A percentile compares a stretch with the other conserved stretches of the same genome.
Conservation (phyloP, 176 grass and related monocot species). For the Phoenix dactylifera region DNA sequence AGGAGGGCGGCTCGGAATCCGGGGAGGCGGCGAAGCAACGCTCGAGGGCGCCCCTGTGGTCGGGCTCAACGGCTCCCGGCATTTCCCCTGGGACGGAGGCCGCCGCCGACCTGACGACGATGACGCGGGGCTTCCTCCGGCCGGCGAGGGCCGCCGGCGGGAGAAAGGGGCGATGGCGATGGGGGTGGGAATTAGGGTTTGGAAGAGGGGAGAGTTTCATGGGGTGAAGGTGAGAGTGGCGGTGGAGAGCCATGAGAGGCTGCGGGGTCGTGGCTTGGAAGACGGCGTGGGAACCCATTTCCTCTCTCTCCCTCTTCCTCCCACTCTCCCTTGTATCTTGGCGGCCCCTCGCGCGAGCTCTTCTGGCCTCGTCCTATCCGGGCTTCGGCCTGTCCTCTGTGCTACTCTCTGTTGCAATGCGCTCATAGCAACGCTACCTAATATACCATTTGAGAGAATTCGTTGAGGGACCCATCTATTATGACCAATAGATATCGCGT, state of each 20-base stretch:
- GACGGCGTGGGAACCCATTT: too few species aligned
- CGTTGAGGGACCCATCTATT: too few species aligned
- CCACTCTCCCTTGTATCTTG: too few species aligned
- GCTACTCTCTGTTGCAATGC: too few species aligned
- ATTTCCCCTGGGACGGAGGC: slow-evolving; percentile 20
- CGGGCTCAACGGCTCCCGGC: slow-evolving; percentile 21
- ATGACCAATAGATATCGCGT: too few species aligned
- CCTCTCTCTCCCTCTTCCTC: too few species aligned
- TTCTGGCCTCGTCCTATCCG: too few species aligned
- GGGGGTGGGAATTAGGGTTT: slow-evolving; percentile 35
- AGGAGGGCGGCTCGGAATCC: slow-evolving; percentile 29
- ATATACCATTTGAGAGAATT: too few species aligned
- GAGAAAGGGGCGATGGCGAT: slow-evolving; percentile 27
- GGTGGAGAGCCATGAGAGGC: slow-evolving; percentile 17
- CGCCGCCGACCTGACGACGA: slow-evolving; percentile 4
- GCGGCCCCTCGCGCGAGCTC: too few species aligned
- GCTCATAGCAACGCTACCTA: too few species aligned
- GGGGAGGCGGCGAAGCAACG: slow-evolving; percentile 27
- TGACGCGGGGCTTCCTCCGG: slow-evolving; percentile 1
- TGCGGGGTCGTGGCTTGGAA: too few species aligned
- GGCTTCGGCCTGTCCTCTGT: too few species aligned
- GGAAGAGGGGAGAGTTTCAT: not conserved
- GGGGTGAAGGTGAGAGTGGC: not conserved
- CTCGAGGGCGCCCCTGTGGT: slow-evolving; percentile 26
- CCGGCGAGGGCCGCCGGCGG: not conserved